These are phyloP conservation scores for Geum urbanum DNA, from an alignment of 306 rosid species.

Conservation along the genomic window DNA sequence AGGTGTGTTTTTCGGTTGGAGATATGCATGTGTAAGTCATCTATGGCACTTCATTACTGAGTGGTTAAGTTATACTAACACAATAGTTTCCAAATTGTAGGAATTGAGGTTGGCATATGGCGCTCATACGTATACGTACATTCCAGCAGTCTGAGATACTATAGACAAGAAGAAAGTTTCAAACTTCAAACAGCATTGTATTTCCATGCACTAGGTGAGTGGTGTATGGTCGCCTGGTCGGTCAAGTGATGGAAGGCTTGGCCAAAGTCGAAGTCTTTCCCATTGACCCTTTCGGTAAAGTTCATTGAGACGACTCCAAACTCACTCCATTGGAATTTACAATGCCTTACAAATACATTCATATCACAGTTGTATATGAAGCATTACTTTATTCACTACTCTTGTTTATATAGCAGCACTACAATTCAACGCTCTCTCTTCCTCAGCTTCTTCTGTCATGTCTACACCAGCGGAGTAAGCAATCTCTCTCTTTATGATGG, in stretches of 20 bases:
- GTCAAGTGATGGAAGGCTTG: constrained; percentile 3
- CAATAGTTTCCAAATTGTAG: too few species aligned
- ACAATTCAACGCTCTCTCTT: background rate
- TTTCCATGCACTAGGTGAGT: background rate
- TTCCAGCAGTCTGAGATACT: background rate
- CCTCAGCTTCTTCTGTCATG: constrained; percentile 34
- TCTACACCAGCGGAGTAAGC: constrained; percentile 71
- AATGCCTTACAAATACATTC: background rate
- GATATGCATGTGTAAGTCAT: too few species aligned
- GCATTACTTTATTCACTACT: background rate
- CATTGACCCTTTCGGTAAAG: background rate
- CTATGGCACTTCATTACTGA: too few species aligned
- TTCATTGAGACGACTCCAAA: background rate
- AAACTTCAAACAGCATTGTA: background rate
- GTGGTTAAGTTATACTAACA: too few species aligned
- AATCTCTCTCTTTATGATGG: background rate
- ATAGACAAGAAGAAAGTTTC: background rate
- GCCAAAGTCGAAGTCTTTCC: background rate
- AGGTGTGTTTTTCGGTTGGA: too few species aligned
- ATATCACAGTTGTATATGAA: background rate
- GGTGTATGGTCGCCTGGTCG: background rate
- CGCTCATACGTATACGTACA: background rate
- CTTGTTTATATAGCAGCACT: background rate
- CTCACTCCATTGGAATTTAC: constrained; percentile 27
- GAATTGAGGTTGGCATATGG: background rate